These are phyloP conservation scores for Phytophthora hibernalis DNA, from an alignment of 352 stramenopile genomes.

Conservation along the genomic window DNA sequence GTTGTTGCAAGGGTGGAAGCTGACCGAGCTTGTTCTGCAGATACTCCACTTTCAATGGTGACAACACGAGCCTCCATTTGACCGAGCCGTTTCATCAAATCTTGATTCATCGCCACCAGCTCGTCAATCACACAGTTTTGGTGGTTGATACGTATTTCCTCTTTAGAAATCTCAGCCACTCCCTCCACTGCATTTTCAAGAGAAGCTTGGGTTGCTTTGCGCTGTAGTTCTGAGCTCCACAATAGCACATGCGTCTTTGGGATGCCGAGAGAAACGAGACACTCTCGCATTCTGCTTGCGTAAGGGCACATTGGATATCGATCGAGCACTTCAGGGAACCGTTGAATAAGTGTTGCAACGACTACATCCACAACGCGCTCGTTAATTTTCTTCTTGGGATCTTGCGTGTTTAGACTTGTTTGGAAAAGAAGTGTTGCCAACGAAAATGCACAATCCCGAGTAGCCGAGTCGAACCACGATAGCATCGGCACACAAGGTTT, in stretches of 20 bases:
- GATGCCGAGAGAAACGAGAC: neutral
- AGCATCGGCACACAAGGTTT: neutral
- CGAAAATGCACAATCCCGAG: neutral
- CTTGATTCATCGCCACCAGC: conserved; percentile 14
- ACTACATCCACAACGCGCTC: neutral
- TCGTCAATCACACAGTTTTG: conserved; percentile 11
- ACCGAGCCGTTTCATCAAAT: neutral
- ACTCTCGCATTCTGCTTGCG: conserved; percentile 3
- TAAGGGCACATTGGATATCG: conserved; percentile 15
- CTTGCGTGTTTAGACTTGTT: conserved; percentile 11
- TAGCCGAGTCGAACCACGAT: conserved; percentile 5
- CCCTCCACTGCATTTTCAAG: neutral
- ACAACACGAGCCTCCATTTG: conserved; percentile 7
- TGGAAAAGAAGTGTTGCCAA: conserved; percentile 1
- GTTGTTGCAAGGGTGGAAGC: too few species aligned
- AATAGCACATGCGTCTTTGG: conserved; percentile 7
- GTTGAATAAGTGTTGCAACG: neutral
- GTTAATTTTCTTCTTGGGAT: conserved; percentile 13
- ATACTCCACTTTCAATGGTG: neutral
- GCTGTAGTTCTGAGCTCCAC: conserved; percentile 2
- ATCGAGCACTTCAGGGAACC: conserved; percentile 7
- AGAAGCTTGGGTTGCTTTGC: neutral
- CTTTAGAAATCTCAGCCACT: neutral
- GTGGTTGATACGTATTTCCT: conserved; percentile 8
- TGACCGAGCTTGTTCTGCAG: neutral